Base-by-base conservation (phyloP, 1,284 basidiomycete species). In the Meripilus lineatus region DNA sequence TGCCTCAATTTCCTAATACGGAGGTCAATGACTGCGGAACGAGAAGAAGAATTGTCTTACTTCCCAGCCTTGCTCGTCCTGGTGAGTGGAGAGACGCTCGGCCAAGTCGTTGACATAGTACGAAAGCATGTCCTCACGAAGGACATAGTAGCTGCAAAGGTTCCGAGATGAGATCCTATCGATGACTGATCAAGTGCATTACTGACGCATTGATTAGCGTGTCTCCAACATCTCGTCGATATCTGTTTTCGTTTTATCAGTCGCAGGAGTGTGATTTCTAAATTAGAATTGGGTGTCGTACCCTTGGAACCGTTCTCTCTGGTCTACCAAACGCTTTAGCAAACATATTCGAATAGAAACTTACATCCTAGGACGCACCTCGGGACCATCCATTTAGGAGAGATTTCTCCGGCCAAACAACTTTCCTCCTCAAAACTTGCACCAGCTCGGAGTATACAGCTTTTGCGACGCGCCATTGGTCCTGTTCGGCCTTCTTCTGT, bases 221-320 rank as follows among this genome's bases (percentile, higher is more conserved):
- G 64, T 95, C 92, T 0, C 91, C 92, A 6, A 92, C 84, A 54
- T 94, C 91, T 50, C 90, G 69, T 54, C 92, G 78, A 68, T 93
- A 94, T 23, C 84, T 88, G 49, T 22, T 15, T 5, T 10, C 10
- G 22, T 6, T 30, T n/a, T 38, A 40, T 20, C 38, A 38, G 38
- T 24, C 28, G 28, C 28, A 15, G 10, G 10, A 30, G 13, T 10
- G 38, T 32, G 22, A n/a, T 14, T n/a, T 13, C 2, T 2, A n/a
- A 30, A 42, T 45, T 10, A 26, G 28, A 46, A 25, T 26, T 33
- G 11, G 34, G 45, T 26, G 23, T 71, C 81, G 55, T 51, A 89
- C 84, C 83, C 76, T 59, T 80, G 74, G 58, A 88, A 89, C 56
- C 78, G 84, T 26, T 89, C 86, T 23, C 77, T 56, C 59, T 87